Evolutionary conservation across 2,329 filamentous ascomycete genomes (phyloP).

Genomic region (Pyrenophora seminiperda): DNA sequence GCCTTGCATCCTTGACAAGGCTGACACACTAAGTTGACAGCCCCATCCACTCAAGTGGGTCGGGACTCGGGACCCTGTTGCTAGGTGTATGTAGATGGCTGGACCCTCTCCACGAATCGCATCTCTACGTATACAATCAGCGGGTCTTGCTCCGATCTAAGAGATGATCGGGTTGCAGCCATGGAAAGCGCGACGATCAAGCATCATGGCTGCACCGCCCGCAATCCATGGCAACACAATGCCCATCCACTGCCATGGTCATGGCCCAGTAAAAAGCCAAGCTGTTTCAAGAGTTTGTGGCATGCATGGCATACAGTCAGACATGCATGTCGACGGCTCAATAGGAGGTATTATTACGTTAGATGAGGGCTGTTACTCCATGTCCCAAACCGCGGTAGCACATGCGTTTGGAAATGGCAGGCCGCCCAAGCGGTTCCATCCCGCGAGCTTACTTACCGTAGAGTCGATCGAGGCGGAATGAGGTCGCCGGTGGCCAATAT

Average conservation of each 20-base stretch:
- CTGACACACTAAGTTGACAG: constrained; percentile 45
- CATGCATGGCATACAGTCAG: constrained; percentile 16
- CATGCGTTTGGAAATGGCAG: constrained; percentile 3
- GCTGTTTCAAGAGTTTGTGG: constrained; percentile 13
- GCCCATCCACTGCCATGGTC: constrained; percentile 1
- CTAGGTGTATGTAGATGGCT: constrained; percentile 8
- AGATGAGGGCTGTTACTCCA: constrained; percentile 14
- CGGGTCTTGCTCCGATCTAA: constrained; percentile 8
- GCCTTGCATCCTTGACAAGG: constrained; percentile 41
- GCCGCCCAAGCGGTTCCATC: constrained; percentile 30
- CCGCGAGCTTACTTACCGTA: constrained; percentile 19
- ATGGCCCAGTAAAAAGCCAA: constrained; percentile 3
- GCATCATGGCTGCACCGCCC: constrained; percentile 11
- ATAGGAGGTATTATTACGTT: constrained; percentile 16
- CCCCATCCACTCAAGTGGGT: constrained; percentile 14
- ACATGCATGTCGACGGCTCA: constrained; percentile 10
- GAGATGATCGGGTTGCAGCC: constrained; percentile 3
- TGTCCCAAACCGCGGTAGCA: constrained; percentile 6
- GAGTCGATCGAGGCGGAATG: constrained; percentile 9
- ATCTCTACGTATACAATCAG: neutral
- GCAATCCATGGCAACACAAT: neutral
- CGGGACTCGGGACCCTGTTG: constrained; percentile 5
- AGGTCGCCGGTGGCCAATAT: constrained; percentile 6
- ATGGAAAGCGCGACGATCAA: constrained; percentile 18
- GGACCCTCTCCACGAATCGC: constrained; percentile 8